These are phyloP conservation scores for Mayamaea pseudoterrestris DNA, from an alignment of 108 stramenopile genomes.

Conservation along the genomic window DNA sequence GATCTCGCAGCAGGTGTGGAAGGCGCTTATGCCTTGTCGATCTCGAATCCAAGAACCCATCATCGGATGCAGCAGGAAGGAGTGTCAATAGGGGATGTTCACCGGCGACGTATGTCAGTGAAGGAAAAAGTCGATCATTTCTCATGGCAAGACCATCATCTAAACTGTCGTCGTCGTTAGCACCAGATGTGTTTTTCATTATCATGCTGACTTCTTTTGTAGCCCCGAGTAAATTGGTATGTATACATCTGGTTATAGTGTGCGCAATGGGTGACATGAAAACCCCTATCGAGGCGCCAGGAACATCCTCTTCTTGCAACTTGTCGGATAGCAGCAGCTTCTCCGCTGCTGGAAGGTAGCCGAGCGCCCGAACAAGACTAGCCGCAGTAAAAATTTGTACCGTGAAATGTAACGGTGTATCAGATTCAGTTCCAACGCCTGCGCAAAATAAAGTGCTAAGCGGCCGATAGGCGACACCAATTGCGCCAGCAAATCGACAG, in stretches of 20 bases:
- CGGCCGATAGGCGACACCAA: slow-evolving; percentile 79
- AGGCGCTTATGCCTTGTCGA: slow-evolving; percentile 77
- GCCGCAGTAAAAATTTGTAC: slow-evolving; percentile 87
- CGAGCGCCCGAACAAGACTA: slow-evolving; percentile 73
- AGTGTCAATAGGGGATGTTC: slow-evolving; percentile 64
- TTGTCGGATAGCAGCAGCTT: slow-evolving; percentile 61
- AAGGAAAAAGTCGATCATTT: slow-evolving; percentile 31
- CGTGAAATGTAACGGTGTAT: slow-evolving; percentile 75
- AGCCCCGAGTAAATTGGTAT: slow-evolving; percentile 72
- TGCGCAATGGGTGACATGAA: slow-evolving; percentile 69
- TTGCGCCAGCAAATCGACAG: slow-evolving; percentile 68
- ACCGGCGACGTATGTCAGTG: slow-evolving; percentile 56
- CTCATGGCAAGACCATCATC: slow-evolving; percentile 2
- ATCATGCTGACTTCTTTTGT: slow-evolving; percentile 66
- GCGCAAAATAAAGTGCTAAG: slow-evolving; percentile 78
- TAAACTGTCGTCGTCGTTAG: slow-evolving; percentile 25
- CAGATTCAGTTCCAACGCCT: slow-evolving; percentile 79
- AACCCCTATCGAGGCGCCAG: slow-evolving; percentile 34
- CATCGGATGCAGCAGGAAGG: slow-evolving; percentile 72
- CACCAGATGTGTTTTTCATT: slow-evolving; percentile 31
- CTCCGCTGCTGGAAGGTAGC: slow-evolving; percentile 50
- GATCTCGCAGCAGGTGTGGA: slow-evolving; percentile 73
- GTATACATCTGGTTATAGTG: slow-evolving; percentile 68
- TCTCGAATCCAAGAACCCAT: slow-evolving; percentile 78
- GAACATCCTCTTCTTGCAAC: neutral